phyloP scores from a whole-genome alignment of 2,329 filamentous ascomycete genomes.

The Anthostomella pinea region DNA sequence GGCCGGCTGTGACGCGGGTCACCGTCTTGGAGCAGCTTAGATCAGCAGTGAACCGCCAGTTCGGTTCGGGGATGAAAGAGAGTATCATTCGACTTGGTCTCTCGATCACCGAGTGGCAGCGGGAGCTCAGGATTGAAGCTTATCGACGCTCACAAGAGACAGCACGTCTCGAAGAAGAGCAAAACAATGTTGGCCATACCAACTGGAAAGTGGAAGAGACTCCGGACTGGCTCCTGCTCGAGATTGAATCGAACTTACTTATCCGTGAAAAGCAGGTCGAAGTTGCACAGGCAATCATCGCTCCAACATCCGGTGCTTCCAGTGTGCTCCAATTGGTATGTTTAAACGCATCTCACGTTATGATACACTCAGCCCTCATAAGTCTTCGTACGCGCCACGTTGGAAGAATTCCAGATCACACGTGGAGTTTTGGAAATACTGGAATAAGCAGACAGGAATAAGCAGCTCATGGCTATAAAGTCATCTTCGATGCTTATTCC shows the following conservation, averaged over 20 bases:
- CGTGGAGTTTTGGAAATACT: no score
- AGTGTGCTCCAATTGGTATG: slow-evolving; percentile 8
- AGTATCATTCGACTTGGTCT: slow-evolving; percentile 42
- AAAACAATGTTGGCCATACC: slow-evolving; percentile 2
- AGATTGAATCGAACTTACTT: slow-evolving; percentile 8
- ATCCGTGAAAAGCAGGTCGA: slow-evolving; percentile 8
- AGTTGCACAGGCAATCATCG: slow-evolving; percentile 6
- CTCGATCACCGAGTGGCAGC: slow-evolving; percentile 43
- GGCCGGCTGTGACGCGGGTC: slow-evolving; percentile 42
- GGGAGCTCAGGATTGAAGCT: slow-evolving; percentile 41
- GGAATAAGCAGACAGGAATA: no score
- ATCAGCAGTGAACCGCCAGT: slow-evolving; percentile 24
- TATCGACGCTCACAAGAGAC: slow-evolving; percentile 20
- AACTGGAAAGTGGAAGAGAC: slow-evolving; percentile 4
- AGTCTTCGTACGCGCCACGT: no score
- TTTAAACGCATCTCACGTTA: no score
- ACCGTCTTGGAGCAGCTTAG: slow-evolving; percentile 48
- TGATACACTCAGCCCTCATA: no score
- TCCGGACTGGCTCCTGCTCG: slow-evolving; percentile 12
- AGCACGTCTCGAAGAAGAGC: slow-evolving; percentile 4
- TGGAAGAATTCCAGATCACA: no score
- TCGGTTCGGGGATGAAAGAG: slow-evolving; percentile 37
- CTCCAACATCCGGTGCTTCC: slow-evolving; percentile 1
- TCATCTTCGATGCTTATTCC: no score
- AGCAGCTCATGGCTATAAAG: no score